Evolutionary conservation across 768 basidiomycete species (phyloP).

Genomic region (Pleurotus ostreatus): DNA sequence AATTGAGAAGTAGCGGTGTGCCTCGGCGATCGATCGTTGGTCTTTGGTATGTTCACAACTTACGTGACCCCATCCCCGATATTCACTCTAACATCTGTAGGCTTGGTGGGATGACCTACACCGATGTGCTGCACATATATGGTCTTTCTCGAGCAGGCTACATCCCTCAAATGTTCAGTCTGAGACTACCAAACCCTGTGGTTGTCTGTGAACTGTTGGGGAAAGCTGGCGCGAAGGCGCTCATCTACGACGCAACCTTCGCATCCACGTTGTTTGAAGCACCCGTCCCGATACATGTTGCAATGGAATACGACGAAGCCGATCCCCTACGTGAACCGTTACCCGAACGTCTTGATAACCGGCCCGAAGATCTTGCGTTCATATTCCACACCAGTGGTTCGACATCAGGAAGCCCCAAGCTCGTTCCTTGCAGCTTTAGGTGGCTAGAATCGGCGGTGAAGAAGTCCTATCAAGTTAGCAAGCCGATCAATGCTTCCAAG

Average conservation of each 20-base stretch:
- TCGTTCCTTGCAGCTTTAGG: slow-evolving; percentile 64
- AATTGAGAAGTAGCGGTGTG: slow-evolving; percentile 44
- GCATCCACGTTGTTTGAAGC: slow-evolving; percentile 36
- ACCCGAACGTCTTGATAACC: slow-evolving; percentile 34
- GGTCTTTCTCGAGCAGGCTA: slow-evolving; percentile 73
- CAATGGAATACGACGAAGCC: slow-evolving; percentile 34
- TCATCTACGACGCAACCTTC: slow-evolving; percentile 63
- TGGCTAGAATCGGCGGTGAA: slow-evolving; percentile 60
- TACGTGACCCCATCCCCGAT: neutral
- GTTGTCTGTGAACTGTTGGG: slow-evolving; percentile 68
- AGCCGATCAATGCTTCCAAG: slow-evolving; percentile 42
- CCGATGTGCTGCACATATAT: slow-evolving; percentile 71
- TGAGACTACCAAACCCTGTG: slow-evolving; percentile 69
- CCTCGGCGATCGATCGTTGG: slow-evolving; percentile 60
- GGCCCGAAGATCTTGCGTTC: slow-evolving; percentile 47
- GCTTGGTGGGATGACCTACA: slow-evolving; percentile 70
- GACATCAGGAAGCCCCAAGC: slow-evolving; percentile 80
- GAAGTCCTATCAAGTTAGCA: slow-evolving; percentile 55
- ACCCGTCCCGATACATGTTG: slow-evolving; percentile 46
- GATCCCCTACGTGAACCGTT: slow-evolving; percentile 33
- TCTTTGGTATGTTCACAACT: slow-evolving; percentile 51
- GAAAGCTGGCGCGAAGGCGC: slow-evolving; percentile 57
- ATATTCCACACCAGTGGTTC: slow-evolving; percentile 82
- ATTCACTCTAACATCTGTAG: slow-evolving; percentile 30
- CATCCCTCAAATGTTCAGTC: slow-evolving; percentile 73